phyloP scores from a whole-genome alignment of 2,329 filamentous ascomycete genomes.

The Pestalotiopsis sp. region DNA sequence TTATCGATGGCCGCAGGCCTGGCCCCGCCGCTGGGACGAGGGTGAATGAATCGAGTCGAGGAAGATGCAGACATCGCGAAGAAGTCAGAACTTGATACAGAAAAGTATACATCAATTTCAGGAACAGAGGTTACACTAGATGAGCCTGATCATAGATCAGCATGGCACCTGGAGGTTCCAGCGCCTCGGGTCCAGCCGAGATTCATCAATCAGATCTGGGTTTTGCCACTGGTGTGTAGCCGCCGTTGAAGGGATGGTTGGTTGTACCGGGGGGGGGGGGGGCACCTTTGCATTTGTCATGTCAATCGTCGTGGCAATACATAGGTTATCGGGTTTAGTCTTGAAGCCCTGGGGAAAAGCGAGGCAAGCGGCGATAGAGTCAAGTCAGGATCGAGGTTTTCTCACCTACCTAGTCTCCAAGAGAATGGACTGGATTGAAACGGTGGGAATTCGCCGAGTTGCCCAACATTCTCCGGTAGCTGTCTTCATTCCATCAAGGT shows the following conservation, averaged over 20 bases:
- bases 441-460: background rate
- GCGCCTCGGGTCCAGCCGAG: background rate
- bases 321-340: background rate
- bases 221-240: conserved; percentile 4
- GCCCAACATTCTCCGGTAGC: background rate
- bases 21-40: background rate
- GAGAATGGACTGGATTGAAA: background rate
- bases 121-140: background rate
- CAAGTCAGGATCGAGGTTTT: background rate
- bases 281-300: background rate
- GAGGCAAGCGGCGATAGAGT: background rate
- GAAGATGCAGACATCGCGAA: background rate
- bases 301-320: background rate
- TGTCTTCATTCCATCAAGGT: background rate
- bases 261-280: background rate
- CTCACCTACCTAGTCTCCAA: background rate
- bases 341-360: background rate
- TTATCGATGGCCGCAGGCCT: background rate
- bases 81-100: background rate
- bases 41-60: background rate
- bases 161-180: background rate
- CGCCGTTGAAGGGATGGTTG: background rate
- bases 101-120: background rate
- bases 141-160: conserved; percentile 1
- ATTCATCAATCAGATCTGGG: background rate